A percentile compares a stretch with the other conserved stretches of the same genome.
phyloP scores from a whole-genome alignment of 2,329 filamentous ascomycete genomes.

The Curvularia sp. region DNA sequence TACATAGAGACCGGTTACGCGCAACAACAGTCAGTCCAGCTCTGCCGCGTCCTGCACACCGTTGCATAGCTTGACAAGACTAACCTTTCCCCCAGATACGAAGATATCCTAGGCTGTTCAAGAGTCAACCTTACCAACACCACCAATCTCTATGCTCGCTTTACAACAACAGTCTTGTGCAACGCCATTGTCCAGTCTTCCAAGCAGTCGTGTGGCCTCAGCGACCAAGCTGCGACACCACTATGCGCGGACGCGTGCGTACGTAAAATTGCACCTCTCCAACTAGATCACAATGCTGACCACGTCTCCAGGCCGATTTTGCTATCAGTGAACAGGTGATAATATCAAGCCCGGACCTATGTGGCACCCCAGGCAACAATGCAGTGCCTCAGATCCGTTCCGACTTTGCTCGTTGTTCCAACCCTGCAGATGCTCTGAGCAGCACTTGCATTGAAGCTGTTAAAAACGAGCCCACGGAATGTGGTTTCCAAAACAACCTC shows the following conservation, averaged over 20 bases:
- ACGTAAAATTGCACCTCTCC: conserved; percentile 46
- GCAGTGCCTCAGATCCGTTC: conserved; percentile 81
- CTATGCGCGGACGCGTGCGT: conserved; percentile 91
- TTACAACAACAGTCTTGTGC: conserved; percentile 90
- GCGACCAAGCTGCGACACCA: conserved; percentile 70
- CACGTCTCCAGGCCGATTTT: conserved; percentile 70
- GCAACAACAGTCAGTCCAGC: conserved; percentile 71
- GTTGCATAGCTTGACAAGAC: conserved; percentile 15
- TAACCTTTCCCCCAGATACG: conserved; percentile 69
- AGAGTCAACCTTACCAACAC: conserved; percentile 79
- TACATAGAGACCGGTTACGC: conserved; percentile 81
- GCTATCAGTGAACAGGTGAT: conserved; percentile 90
- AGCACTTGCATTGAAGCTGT: conserved; percentile 76
- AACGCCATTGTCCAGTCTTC: conserved; percentile 95
- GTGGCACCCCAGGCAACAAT: conserved; percentile 69
- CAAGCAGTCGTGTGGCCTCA: conserved; percentile 70
- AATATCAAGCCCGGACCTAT: conserved; percentile 75
- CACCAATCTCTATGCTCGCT: conserved; percentile 86
- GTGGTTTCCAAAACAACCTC: conserved; percentile 77
- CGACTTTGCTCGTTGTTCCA: conserved; percentile 88
- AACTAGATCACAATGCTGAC: conserved; percentile 40
- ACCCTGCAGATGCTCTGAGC: conserved; percentile 80
- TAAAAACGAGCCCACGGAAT: conserved; percentile 83
- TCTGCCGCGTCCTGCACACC: not conserved
- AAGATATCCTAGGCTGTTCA: conserved; percentile 79